Conservation (phyloP, 2,329 filamentous ascomycete genomes). For the Calycina herbarum region DNA sequence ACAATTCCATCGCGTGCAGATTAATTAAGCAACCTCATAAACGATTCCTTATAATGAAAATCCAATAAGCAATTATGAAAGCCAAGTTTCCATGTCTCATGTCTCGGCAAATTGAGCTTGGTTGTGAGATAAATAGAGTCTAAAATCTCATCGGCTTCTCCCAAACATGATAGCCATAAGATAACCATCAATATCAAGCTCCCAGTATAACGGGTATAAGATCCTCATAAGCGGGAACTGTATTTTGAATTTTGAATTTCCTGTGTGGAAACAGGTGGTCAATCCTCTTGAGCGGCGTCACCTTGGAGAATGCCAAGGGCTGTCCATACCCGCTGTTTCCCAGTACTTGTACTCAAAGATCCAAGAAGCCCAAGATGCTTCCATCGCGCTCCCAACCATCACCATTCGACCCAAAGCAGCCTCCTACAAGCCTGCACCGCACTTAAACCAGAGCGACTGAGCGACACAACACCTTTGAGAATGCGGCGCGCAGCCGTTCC, state of each 20-base stretch:
- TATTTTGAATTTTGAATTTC: not conserved
- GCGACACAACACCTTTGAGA: not conserved
- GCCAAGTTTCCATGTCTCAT: no score
- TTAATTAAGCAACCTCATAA: no score
- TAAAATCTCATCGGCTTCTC: not conserved
- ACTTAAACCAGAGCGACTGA: not conserved
- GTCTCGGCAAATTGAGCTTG: not conserved
- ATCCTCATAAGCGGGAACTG: not conserved
- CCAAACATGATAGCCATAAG: not conserved
- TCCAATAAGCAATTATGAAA: no score
- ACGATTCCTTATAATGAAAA: no score
- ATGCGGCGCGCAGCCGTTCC: slow-evolving; percentile 11
- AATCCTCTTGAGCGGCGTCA: not conserved
- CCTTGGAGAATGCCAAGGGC: not conserved
- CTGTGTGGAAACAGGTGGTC: not conserved
- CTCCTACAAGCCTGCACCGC: not conserved
- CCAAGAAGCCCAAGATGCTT: not conserved
- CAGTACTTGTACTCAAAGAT: not conserved
- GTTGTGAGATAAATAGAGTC: not conserved
- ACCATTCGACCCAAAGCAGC: not conserved
- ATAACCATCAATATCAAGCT: not conserved
- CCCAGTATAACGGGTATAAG: not conserved
- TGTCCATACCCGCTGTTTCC: not conserved
- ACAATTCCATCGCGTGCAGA: no score
- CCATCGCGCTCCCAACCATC: not conserved